Base-by-base conservation (phyloP, 441 rosid genomes). In the Sinapis alba region DNA sequence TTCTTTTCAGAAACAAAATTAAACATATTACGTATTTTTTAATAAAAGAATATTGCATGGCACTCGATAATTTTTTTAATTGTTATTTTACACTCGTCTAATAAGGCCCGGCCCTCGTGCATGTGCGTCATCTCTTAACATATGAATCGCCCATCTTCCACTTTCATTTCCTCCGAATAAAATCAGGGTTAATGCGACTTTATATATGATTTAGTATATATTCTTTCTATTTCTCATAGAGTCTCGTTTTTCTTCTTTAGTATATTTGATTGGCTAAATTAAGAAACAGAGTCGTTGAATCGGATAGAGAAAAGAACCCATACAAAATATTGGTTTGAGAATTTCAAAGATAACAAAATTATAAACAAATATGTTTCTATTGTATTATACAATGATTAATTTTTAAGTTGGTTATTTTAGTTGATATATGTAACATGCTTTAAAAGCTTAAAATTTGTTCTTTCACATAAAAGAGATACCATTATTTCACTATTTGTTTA, bases 71-170 rank as follows among this genome's bases (percentile, higher is more conserved):
- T n/a, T n/a, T n/a, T n/a, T n/a, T n/a, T n/a, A 4, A 5, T 27
- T 71, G 10, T 32, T 5, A n/a, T 51, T 12, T 47, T 2, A 43
- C 50, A 19, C 16, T 58, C 65, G 43, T 28, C 75, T 58, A 77
- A 47, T 62, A 71, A 47, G 68, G 75, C 67, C 68, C 68, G 76
- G 54, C 63, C 63, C 76, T 72, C 32, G 57, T 36, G 71, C 77
- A 73, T 73, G 56, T 64, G 71, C 57, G 64, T 63, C 76, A 72
- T 63, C 57, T 72, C 78, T 72, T 12, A 23, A 53, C 77, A 61
- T 72, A 72, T 67, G 77, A 60, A 77, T 77, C 21, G 7, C 32
- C 68, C 68, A 47, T 72, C 63, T 62, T 72, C 38, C 2, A 26
- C 10, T 57, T 54, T 69, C 56, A 7, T 75, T 75, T 68, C 58